Evolutionary conservation across 1,284 basidiomycete genomes (phyloP).

Genomic region (Cryptococcus jaspeensis): DNA sequence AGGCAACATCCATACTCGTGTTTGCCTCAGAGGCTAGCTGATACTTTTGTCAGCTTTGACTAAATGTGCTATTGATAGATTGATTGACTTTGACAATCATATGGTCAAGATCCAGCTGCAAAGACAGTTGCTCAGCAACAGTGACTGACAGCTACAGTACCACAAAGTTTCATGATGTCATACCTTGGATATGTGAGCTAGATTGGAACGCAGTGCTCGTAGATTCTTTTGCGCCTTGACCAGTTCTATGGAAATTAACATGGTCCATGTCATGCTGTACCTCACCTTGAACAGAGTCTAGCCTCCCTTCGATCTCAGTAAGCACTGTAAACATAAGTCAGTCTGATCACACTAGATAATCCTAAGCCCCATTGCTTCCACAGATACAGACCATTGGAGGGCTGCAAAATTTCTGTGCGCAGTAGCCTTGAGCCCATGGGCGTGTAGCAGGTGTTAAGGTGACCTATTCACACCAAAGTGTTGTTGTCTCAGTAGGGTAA

Average conservation of each 20-base stretch:
- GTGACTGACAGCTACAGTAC: too few species aligned
- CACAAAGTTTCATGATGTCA: too few species aligned
- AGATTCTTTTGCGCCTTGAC: background rate
- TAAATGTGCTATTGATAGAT: constrained; percentile 41
- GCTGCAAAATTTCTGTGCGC: constrained; percentile 77
- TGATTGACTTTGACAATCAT: background rate
- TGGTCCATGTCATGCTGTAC: background rate
- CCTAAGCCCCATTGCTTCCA: background rate
- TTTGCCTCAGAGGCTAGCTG: background rate
- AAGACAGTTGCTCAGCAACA: too few species aligned
- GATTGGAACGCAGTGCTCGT: too few species aligned
- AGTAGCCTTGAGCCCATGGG: constrained; percentile 81
- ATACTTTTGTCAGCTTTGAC: constrained; percentile 81
- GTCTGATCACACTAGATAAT: too few species aligned
- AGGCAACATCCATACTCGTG: background rate
- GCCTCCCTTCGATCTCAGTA: constrained; percentile 68
- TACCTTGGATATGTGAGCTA: too few species aligned
- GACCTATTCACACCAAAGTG: constrained; percentile 1
- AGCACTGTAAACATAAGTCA: constrained; percentile 54
- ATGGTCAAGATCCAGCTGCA: background rate
- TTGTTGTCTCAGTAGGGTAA: too few species aligned
- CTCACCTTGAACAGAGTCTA: constrained; percentile 77
- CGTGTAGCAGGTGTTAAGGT: constrained; percentile 75
- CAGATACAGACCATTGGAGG: constrained; percentile 62
- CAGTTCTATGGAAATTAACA: background rate